Percentiles rank a stretch among this genome's conserved stretches.
phyloP scores from a whole-genome alignment of 1,284 basidiomycete species.

The Xanthoconium separans region DNA sequence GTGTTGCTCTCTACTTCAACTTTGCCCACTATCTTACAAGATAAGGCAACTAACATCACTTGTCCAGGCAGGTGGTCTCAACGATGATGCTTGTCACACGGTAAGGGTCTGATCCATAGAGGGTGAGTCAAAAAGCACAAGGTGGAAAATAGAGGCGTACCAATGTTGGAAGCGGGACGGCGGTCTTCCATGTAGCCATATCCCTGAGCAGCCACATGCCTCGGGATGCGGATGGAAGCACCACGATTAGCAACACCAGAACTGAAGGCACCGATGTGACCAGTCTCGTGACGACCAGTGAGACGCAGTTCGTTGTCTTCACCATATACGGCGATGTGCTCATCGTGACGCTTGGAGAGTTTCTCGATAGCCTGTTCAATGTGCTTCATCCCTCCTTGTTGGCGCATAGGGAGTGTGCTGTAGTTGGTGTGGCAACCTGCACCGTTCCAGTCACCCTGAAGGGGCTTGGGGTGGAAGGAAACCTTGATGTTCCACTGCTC shows the following conservation, averaged over 20 bases:
- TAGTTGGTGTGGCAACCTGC: slow-evolving; percentile 97
- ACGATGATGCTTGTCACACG: slow-evolving; percentile 89
- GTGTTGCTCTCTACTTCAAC: slow-evolving; percentile 12
- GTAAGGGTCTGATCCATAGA: slow-evolving; percentile 68
- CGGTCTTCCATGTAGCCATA: slow-evolving; percentile 97
- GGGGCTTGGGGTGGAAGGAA: slow-evolving; percentile 99
- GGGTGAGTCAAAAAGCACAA: slow-evolving; percentile 9
- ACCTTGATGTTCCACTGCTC: slow-evolving; percentile 99
- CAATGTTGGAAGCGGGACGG: slow-evolving; percentile 97
- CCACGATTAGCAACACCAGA: slow-evolving; percentile 98
- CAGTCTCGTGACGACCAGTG: slow-evolving; percentile 96
- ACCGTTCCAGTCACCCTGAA: slow-evolving; percentile 99
- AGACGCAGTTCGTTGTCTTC: slow-evolving; percentile 95
- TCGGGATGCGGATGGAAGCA: slow-evolving; percentile 92
- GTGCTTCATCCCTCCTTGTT: slow-evolving; percentile 89
- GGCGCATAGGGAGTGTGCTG: slow-evolving; percentile 90
- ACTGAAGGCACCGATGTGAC: slow-evolving; percentile 90
- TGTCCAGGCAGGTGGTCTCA: slow-evolving; percentile 79
- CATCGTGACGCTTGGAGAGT: slow-evolving; percentile 77
- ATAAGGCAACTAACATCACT: slow-evolving; percentile 35
- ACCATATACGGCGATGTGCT: slow-evolving; percentile 97
- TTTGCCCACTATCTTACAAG: slow-evolving; percentile 8
- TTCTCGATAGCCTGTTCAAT: slow-evolving; percentile 96
- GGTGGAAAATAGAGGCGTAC: slow-evolving; percentile 40
- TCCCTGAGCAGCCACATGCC: slow-evolving; percentile 90